A percentile compares a stretch with the other conserved stretches of the same genome.
Conservation (phyloP, 2,329 filamentous ascomycete genomes). For the Alternaria sp. region DNA sequence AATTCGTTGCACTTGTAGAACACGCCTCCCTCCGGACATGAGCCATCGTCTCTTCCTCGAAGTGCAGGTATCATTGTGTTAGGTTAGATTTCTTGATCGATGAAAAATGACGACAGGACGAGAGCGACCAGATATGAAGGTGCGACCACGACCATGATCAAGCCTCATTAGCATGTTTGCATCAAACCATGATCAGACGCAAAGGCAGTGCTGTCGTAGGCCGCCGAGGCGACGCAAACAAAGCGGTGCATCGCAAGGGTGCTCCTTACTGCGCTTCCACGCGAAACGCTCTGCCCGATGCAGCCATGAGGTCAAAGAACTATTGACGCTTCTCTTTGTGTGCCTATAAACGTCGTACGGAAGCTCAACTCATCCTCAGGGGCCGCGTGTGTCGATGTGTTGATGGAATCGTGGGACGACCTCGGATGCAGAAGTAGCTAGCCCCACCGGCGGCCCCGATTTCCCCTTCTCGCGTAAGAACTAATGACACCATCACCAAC, state of each 20-base stretch:
- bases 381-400: not conserved
- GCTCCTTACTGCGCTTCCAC: slow-evolving; percentile 1
- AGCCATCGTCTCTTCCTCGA: slow-evolving; percentile 12
- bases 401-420: not conserved
- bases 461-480: not conserved
- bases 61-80: slow-evolving; percentile 17
- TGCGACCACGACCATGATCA: not conserved
- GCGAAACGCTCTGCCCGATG: slow-evolving; percentile 7
- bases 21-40: slow-evolving; percentile 19
- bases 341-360: not conserved
- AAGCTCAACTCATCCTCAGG: not conserved
- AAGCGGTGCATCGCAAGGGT: slow-evolving; percentile 17
- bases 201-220: not conserved
- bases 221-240: slow-evolving; percentile 19
- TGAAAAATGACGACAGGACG: not conserved
- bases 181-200: not conserved
- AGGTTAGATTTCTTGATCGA: not conserved
- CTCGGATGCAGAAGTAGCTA: not conserved
- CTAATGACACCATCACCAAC: not conserved
- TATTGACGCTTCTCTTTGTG: not conserved
- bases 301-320: slow-evolving; percentile 6
- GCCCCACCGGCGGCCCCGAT: not conserved
- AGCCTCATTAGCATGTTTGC: slow-evolving; percentile 3
- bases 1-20: slow-evolving; percentile 33
- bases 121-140: not conserved